Conservation (phyloP, 1,284 basidiomycete genomes). For the Porogramme epimiltina region DNA sequence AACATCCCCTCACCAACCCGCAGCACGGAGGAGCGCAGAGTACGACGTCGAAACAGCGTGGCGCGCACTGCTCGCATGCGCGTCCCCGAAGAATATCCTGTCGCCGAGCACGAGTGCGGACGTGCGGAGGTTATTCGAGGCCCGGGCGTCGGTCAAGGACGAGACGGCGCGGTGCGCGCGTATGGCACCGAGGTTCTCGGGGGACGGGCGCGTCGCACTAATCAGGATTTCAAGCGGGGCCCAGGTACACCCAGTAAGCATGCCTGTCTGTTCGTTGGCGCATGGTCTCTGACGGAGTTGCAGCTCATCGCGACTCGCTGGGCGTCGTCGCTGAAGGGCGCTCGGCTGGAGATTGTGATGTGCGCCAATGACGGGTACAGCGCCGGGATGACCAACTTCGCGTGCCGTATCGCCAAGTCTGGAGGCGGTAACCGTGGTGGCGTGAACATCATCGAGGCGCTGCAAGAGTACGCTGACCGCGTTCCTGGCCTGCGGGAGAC, state of each 20-base stretch:
- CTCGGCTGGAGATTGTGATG: constrained; percentile 35
- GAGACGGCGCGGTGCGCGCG: constrained; percentile 32
- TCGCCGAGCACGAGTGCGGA: constrained; percentile 3
- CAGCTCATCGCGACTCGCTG: constrained; percentile 35
- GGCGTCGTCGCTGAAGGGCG: constrained; percentile 32
- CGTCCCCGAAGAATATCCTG: constrained; percentile 17
- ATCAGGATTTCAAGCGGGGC: constrained; percentile 32
- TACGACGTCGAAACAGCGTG: constrained; percentile 30
- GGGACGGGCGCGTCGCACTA: constrained; percentile 34
- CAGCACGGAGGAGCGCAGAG: constrained; percentile 26
- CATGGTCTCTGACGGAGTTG: neutral
- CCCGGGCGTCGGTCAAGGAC: constrained; percentile 27
- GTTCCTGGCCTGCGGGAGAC: constrained; percentile 28
- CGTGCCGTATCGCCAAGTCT: constrained; percentile 28
- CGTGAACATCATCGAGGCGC: constrained; percentile 31
- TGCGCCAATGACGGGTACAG: constrained; percentile 34
- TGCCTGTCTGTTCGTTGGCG: neutral
- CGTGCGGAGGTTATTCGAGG: constrained; percentile 24
- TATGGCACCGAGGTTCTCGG: constrained; percentile 30
- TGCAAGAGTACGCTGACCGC: constrained; percentile 30
- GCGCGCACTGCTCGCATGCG: constrained; percentile 24
- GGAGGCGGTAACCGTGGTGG: constrained; percentile 5
- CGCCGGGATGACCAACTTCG: constrained; percentile 34
- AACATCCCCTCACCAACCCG: no score
- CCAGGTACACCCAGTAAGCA: constrained; percentile 33